Base-by-base conservation (phyloP, 495 filamentous ascomycete species). In the Podospora bellae-mahoneyi region DNA sequence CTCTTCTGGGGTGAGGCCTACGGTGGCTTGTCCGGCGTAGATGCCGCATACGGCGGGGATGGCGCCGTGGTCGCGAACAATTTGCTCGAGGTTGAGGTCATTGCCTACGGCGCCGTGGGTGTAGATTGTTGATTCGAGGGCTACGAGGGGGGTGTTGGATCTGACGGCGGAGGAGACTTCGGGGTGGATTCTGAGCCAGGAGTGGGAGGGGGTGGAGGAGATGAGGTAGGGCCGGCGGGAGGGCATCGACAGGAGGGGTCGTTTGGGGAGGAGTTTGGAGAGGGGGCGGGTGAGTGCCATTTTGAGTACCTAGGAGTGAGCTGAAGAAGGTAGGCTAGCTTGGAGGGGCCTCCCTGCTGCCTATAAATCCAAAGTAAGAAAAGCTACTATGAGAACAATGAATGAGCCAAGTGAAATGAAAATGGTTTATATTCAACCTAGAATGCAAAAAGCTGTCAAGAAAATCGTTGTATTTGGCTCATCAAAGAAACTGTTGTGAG, bases 1-100 rank as follows among this genome's bases (percentile, higher is more conserved):
- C 75, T 97, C 90, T 19, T 88, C 86, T 0, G 84, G 75, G 56
- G 75, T 80, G 57, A 98, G 78, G 10, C 95, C 95, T 55, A 99
- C 90, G 9, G 84, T 86, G 16, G 93, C 92, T 57, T 93, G 80
- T 34, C 95, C 95, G 70, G 89, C 86, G 7, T 97, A 74, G 23
- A 99, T 84, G 55, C 92, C 95, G 75, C 96, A 91, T 1, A 94
- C 96, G 19, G 95, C 95, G n/a, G 95, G 95, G 23, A 97, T 85
- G 18, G 88, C 95, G 44, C 95, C 95, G 78, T 93, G 86, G 7
- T 79, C 76, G 64, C 95, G 89, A 54, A 97, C 88, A 7, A 93
- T 80, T 7, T 84, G 85, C 77, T 98, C 94, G 16, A 97, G 83
- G 18, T 90, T 88, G 5, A 99, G 85, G 48, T 94, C 90, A 2